phyloP scores from a whole-genome alignment of 2,329 filamentous ascomycete genomes.

The Sordariomycetes sp. region DNA sequence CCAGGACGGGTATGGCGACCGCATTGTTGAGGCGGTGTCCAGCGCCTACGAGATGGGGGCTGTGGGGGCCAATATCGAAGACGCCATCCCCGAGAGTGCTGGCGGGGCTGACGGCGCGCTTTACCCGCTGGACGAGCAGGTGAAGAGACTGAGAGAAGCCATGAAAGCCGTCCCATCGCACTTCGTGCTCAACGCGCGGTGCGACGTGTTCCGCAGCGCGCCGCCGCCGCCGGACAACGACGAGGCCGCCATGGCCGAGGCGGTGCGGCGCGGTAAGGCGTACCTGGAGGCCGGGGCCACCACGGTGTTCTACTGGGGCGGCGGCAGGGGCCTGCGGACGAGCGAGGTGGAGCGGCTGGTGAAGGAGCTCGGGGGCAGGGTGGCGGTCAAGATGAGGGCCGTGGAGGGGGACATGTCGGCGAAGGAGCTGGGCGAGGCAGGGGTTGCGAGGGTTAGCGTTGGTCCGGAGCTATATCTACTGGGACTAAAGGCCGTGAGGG shows the following conservation, averaged over 20 bases:
- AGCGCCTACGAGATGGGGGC: constrained; percentile 37
- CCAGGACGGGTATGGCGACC: constrained; percentile 47
- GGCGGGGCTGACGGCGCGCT: constrained; percentile 19
- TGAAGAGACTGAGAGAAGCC: constrained; percentile 29
- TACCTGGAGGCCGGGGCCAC: constrained; percentile 47
- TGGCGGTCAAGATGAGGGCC: constrained; percentile 34
- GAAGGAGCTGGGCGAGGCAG: constrained; percentile 31
- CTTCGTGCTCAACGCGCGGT: constrained; percentile 48
- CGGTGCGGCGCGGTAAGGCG: constrained; percentile 40
- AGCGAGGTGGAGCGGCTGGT: constrained; percentile 36
- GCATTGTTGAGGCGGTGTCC: constrained; percentile 31
- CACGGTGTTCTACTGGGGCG: constrained; percentile 52
- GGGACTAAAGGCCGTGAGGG: constrained; percentile 26
- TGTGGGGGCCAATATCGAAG: constrained; percentile 50
- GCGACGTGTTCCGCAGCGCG: constrained; percentile 35
- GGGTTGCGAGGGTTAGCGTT: constrained; percentile 44
- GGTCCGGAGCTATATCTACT: constrained; percentile 33
- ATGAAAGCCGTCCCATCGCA: constrained; percentile 32
- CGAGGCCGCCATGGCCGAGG: constrained; percentile 30
- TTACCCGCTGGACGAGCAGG: constrained; percentile 31
- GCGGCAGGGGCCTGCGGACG: constrained; percentile 26
- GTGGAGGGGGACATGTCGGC: constrained; percentile 27
- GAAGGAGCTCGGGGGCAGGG: constrained; percentile 32
- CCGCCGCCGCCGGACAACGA: constrained; percentile 16
- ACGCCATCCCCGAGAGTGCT: constrained; percentile 25